A percentile compares a stretch with the other conserved stretches of the same genome.
Conservation (phyloP, 2,329 filamentous ascomycete genomes). For the Pestalotiopsis sp. region DNA sequence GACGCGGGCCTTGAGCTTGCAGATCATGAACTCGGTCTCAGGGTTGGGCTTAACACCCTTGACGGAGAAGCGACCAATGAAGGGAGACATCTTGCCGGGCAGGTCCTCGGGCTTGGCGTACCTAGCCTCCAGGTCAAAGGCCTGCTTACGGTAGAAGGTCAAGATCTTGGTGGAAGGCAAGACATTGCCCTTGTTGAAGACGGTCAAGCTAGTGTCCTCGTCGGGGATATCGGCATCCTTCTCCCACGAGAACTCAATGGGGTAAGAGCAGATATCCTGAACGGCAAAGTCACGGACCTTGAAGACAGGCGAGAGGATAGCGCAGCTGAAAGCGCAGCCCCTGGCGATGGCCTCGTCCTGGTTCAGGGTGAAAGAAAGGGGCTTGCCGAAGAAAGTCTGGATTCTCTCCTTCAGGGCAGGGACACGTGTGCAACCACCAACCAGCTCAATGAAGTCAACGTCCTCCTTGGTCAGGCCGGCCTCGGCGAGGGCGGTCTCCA, state of each 20-base stretch:
- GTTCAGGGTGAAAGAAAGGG: constrained; percentile 93
- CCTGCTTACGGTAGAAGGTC: constrained; percentile 97
- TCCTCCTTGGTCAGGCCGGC: constrained; percentile 89
- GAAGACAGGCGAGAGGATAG: constrained; percentile 96
- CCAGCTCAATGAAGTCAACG: constrained; percentile 90
- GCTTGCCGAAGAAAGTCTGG: constrained; percentile 88
- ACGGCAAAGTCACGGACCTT: constrained; percentile 97
- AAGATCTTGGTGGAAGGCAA: constrained; percentile 99
- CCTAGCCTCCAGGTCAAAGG: constrained; percentile 92
- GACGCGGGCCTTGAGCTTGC: constrained; percentile 96
- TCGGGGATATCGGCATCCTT: constrained; percentile 98
- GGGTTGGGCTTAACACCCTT: constrained; percentile 94
- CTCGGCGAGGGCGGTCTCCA: constrained; percentile 92
- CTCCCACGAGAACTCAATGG: constrained; percentile 98
- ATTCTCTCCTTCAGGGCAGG: constrained; percentile 90
- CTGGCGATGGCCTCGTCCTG: constrained; percentile 96
- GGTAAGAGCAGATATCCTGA: constrained; percentile 97
- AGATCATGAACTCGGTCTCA: constrained; percentile 99
- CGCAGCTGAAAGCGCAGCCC: constrained; percentile 95
- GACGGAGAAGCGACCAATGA: constrained; percentile 97
- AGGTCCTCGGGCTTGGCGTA: constrained; percentile 86
- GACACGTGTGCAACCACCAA: constrained; percentile 92
- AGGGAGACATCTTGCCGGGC: constrained; percentile 87
- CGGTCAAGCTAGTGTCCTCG: constrained; percentile 94
- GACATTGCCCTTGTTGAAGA: constrained; percentile 96